phyloP scores from a whole-genome alignment of 345 rosid species.

The Eucalyptus camaldulensis region DNA sequence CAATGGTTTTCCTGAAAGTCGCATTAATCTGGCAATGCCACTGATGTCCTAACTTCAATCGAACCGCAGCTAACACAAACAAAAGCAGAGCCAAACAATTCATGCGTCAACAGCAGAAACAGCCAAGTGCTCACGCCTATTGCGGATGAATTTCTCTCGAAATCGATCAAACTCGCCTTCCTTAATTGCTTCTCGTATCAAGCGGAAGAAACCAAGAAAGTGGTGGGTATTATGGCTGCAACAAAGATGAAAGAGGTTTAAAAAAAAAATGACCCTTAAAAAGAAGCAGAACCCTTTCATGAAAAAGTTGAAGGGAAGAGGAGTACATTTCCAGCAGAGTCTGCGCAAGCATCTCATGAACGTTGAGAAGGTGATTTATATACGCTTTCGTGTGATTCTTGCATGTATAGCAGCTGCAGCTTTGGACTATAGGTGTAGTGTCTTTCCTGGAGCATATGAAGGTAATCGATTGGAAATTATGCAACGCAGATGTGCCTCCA shows the following conservation, averaged over 20 bases:
- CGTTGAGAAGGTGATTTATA: conserved; percentile 65
- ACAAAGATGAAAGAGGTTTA: not conserved
- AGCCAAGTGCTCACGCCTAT: conserved; percentile 20
- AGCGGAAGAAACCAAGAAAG: conserved; percentile 43
- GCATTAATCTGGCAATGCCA: not conserved
- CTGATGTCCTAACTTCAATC: not conserved
- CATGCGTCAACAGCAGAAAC: not conserved
- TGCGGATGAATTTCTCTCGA: conserved; percentile 16
- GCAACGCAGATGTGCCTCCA: not conserved
- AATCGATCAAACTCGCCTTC: conserved; percentile 41
- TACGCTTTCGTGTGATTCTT: conserved; percentile 66
- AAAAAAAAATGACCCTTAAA: not conserved
- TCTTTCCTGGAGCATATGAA: conserved; percentile 38
- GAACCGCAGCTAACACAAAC: not conserved
- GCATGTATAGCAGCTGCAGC: conserved; percentile 61
- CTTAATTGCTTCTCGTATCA: conserved; percentile 46
- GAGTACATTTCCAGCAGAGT: conserved; percentile 57
- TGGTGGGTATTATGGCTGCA: conserved; percentile 79
- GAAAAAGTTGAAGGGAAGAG: not conserved
- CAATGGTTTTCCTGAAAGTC: not conserved
- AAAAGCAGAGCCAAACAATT: not conserved
- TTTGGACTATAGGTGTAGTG: conserved; percentile 29
- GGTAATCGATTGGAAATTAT: not conserved
- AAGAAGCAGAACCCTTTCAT: not conserved
- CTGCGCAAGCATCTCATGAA: conserved; percentile 74